Percentiles rank a stretch among this genome's conserved stretches.
These are phyloP conservation scores for Amanita subjunquillea DNA, from an alignment of 768 basidiomycete genomes.

Conservation along the genomic window DNA sequence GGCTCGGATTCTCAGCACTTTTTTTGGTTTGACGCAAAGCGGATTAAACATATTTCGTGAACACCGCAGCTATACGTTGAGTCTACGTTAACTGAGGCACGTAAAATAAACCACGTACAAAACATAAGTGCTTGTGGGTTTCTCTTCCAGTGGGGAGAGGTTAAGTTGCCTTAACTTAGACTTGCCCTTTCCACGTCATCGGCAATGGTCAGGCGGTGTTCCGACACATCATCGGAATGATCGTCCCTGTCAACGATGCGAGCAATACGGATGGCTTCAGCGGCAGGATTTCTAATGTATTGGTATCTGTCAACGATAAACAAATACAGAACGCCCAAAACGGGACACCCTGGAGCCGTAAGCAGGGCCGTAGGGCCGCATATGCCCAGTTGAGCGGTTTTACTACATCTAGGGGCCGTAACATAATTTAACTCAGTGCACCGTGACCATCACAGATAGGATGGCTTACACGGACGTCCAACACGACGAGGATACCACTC, in stretches of 20 bases:
- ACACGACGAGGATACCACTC: neutral
- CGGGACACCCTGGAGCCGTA: constrained; percentile 8
- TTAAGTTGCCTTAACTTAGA: too few species aligned
- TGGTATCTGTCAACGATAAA: constrained; percentile 12
- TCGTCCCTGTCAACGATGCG: too few species aligned
- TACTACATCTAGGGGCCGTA: neutral
- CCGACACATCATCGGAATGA: too few species aligned
- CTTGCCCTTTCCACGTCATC: too few species aligned
- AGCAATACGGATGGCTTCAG: too few species aligned
- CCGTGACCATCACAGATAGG: neutral
- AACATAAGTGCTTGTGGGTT: constrained; percentile 52
- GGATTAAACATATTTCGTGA: constrained; percentile 53
- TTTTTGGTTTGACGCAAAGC: constrained; percentile 33
- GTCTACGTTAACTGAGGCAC: neutral
- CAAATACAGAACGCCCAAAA: too few species aligned
- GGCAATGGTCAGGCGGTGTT: too few species aligned
- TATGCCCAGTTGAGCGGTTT: neutral
- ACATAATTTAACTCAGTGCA: too few species aligned
- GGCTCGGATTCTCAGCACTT: constrained; percentile 3
- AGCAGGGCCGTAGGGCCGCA: constrained; percentile 15
- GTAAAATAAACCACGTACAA: constrained; percentile 39
- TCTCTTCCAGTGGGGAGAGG: constrained; percentile 33
- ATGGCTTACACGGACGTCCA: neutral
- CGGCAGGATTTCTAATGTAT: too few species aligned
- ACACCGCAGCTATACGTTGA: constrained; percentile 47